Percentiles rank a stretch among this genome's conserved stretches.
phyloP scores from a whole-genome alignment of 169 alveolate species.

The Miamiensis avidus region DNA sequence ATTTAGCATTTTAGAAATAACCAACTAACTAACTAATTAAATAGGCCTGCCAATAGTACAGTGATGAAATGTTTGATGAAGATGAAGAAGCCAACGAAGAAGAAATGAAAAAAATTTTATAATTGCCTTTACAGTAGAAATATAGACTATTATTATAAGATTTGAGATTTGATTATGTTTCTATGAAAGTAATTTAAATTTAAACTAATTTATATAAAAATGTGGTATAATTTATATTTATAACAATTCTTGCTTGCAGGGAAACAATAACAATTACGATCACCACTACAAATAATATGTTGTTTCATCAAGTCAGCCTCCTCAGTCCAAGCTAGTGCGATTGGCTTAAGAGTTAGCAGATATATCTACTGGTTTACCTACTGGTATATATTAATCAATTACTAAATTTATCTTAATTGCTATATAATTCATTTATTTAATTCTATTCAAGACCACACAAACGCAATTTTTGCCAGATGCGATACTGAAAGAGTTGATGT shows the following conservation, averaged over 20 bases:
- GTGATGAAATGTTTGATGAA: constrained; percentile 35
- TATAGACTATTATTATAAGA: constrained; percentile 61
- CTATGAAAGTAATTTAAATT: constrained; percentile 57
- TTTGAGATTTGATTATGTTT: constrained; percentile 72
- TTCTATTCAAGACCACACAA: constrained; percentile 61
- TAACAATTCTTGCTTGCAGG: neutral
- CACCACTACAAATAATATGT: constrained; percentile 31
- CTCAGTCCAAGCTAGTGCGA: constrained; percentile 72
- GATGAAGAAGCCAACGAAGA: constrained; percentile 39
- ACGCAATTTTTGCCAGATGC: constrained; percentile 85
- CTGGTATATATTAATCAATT: too few relatives aligned
- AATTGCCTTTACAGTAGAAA: constrained; percentile 55
- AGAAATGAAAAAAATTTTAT: constrained; percentile 57
- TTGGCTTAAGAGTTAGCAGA: constrained; percentile 88
- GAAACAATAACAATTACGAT: constrained; percentile 19
- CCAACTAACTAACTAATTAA: too few relatives aligned
- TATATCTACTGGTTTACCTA: constrained; percentile 75
- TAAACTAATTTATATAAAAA: too few relatives aligned
- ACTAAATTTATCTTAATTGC: too few relatives aligned
- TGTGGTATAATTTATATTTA: constrained; percentile 28
- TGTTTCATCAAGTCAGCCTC: constrained; percentile 51
- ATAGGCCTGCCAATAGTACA: neutral
- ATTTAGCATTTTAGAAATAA: too few relatives aligned
- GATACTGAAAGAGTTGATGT: constrained; percentile 85
- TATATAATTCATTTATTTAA: neutral